A percentile compares a stretch with the other conserved stretches of the same genome.
Conservation (phyloP, 2,329 filamentous ascomycete species). For the Aureobasidium sp. region DNA sequence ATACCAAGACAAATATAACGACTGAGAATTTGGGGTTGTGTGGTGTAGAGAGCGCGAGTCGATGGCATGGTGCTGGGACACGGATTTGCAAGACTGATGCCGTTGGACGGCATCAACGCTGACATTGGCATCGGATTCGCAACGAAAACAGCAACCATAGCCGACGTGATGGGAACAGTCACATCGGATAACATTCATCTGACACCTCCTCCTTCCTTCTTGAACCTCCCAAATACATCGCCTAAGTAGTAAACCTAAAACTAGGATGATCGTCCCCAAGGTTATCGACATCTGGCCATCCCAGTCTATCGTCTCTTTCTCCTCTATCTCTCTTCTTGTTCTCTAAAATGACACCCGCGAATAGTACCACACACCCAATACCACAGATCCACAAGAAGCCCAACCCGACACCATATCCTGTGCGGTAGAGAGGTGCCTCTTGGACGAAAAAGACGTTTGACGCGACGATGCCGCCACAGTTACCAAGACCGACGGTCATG, state of each 20-base stretch:
- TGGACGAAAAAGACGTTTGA: slow-evolving; percentile 44
- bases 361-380: slow-evolving; percentile 35
- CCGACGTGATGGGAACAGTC: too few species aligned
- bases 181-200: background rate
- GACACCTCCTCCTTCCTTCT: background rate
- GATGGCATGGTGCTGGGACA: too few species aligned
- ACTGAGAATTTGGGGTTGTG: too few species aligned
- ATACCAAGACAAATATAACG: too few species aligned
- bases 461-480: slow-evolving; percentile 45
- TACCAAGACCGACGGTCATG: slow-evolving; percentile 48
- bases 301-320: slow-evolving; percentile 39
- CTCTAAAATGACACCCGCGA: slow-evolving; percentile 36
- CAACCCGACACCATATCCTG: slow-evolving; percentile 45
- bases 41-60: too few species aligned
- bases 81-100: too few species aligned
- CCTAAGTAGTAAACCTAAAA: slow-evolving; percentile 36
- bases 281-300: slow-evolving; percentile 38
- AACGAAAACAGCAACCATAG: too few species aligned
- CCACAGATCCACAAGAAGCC: slow-evolving; percentile 42
- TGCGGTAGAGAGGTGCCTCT: slow-evolving; percentile 44
- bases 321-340: slow-evolving; percentile 43
- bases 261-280: slow-evolving; percentile 47
- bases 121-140: too few species aligned
- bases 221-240: background rate
- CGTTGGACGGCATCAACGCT: too few species aligned